Evolutionary conservation across 2,329 filamentous ascomycete species (phyloP).

Genomic region (Cladobotryum protrusum): DNA sequence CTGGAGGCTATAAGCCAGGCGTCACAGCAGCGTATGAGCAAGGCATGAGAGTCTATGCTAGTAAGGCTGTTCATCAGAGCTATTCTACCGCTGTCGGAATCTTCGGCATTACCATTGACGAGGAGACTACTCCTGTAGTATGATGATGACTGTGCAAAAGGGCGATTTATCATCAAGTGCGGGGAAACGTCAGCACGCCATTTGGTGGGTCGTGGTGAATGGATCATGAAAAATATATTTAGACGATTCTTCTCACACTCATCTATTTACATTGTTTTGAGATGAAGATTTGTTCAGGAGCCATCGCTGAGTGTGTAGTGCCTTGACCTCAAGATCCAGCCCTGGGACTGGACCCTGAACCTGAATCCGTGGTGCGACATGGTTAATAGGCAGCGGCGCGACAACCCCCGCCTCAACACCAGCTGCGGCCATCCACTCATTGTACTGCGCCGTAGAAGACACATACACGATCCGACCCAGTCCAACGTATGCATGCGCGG

Average conservation of each 20-base stretch:
- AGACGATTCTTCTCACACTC: too few species aligned
- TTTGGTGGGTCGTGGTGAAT: too few species aligned
- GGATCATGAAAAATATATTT: too few species aligned
- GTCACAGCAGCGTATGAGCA: slow-evolving; percentile 52
- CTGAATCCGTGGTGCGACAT: slow-evolving; percentile 23
- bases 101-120: slow-evolving; percentile 44
- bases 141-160: not conserved
- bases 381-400: slow-evolving; percentile 21
- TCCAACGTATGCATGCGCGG: slow-evolving; percentile 29
- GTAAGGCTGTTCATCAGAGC: slow-evolving; percentile 48
- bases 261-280: too few species aligned
- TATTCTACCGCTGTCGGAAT: slow-evolving; percentile 39
- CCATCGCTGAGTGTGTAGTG: slow-evolving; percentile 18
- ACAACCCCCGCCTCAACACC: slow-evolving; percentile 17
- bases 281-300: not conserved
- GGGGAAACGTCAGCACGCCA: not conserved
- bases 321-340: slow-evolving; percentile 24
- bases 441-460: slow-evolving; percentile 24
- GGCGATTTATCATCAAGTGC: not conserved
- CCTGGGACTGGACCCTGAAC: slow-evolving; percentile 26
- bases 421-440: slow-evolving; percentile 23
- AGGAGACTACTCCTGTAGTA: slow-evolving; percentile 18
- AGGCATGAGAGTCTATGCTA: slow-evolving; percentile 55
- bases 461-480: slow-evolving; percentile 30
- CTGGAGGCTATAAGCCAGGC: slow-evolving; percentile 48